Percentiles rank a stretch among this genome's conserved stretches.
These are phyloP conservation scores for Thalia dealbata DNA, from an alignment of 176 grass and related monocot species.

Conservation along the genomic window DNA sequence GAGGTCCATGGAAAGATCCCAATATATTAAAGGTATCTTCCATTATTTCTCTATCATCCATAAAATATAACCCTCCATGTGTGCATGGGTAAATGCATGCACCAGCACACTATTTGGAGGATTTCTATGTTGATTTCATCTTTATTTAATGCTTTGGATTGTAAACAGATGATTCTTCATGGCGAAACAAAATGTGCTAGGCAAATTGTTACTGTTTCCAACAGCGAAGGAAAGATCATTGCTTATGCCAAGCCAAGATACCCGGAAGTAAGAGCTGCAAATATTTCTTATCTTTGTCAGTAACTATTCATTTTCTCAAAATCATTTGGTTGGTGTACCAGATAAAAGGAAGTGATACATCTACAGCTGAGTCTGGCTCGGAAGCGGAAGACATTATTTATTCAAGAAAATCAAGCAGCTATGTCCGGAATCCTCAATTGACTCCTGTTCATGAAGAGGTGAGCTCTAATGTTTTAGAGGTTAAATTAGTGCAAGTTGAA, in stretches of 20 bases:
- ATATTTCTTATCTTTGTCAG: not conserved
- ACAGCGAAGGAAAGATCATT: slow-evolving; percentile 40
- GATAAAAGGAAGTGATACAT: slow-evolving; percentile 61
- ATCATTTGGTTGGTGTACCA: slow-evolving; percentile 23
- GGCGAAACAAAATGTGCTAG: slow-evolving; percentile 75
- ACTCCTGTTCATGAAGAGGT: slow-evolving; percentile 69
- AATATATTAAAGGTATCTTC: slow-evolving; percentile 60
- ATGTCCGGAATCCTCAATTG: slow-evolving; percentile 31
- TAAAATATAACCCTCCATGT: too few species aligned
- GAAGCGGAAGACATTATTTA: slow-evolving; percentile 55
- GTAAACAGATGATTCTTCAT: slow-evolving; percentile 49
- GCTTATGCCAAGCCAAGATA: slow-evolving; percentile 35
- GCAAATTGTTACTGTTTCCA: slow-evolving; percentile 54
- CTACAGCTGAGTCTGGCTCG: slow-evolving; percentile 61
- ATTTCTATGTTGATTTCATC: slow-evolving; percentile 13
- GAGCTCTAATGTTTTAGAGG: not conserved
- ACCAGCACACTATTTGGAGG: not conserved
- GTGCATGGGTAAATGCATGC: too few species aligned
- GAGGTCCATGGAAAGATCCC: slow-evolving; percentile 85
- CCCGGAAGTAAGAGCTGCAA: slow-evolving; percentile 34
- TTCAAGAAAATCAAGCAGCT: slow-evolving; percentile 28
- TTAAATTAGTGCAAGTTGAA: not conserved
- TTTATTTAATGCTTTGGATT: slow-evolving; percentile 19
- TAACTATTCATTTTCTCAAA: slow-evolving; percentile 1
- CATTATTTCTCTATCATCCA: not conserved